Percentiles rank a stretch among this genome's conserved stretches.
These are phyloP conservation scores for Perilla frutescens DNA, from an alignment of 257 asterid species.

Conservation along the genomic window DNA sequence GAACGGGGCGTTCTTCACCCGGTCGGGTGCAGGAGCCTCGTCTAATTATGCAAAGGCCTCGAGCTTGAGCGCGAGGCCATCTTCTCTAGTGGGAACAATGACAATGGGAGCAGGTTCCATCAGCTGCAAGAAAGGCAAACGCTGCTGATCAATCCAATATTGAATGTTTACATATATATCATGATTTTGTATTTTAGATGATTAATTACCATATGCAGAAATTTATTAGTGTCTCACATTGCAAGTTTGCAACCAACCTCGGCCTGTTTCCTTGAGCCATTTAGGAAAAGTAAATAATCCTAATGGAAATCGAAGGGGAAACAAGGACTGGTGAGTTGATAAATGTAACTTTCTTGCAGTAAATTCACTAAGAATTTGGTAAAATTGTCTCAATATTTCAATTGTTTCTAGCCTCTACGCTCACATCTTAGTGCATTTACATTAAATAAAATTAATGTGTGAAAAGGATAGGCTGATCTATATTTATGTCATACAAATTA, in stretches of 20 bases:
- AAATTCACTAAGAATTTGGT: conserved; percentile 11
- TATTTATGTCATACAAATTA: background rate
- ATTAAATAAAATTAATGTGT: background rate
- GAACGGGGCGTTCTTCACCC: conserved; percentile 80
- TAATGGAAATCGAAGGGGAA: conserved; percentile 16
- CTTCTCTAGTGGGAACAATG: conserved; percentile 65
- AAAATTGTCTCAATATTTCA: background rate
- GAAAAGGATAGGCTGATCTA: background rate
- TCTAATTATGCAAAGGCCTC: conserved; percentile 93
- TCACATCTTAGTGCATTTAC: background rate
- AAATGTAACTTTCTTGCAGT: conserved; percentile 27
- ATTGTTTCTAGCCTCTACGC: too few species aligned
- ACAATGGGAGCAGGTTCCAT: conserved; percentile 68
- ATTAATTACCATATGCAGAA: conserved; percentile 7
- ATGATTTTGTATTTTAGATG: background rate
- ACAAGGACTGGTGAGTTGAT: conserved; percentile 45
- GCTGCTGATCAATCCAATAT: conserved; percentile 44
- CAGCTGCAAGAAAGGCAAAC: conserved; percentile 63
- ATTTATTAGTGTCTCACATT: conserved; percentile 9
- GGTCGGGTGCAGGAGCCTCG: conserved; percentile 81
- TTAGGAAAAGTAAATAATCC: conserved; percentile 17
- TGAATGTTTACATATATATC: background rate
- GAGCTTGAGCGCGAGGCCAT: conserved; percentile 84
- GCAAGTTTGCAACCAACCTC: conserved; percentile 35
- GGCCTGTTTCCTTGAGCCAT: conserved; percentile 29